Percentiles rank a stretch among this genome's conserved stretches.
phyloP scores from a whole-genome alignment of 495 filamentous ascomycete species.

The Annulohypoxylon nitens region DNA sequence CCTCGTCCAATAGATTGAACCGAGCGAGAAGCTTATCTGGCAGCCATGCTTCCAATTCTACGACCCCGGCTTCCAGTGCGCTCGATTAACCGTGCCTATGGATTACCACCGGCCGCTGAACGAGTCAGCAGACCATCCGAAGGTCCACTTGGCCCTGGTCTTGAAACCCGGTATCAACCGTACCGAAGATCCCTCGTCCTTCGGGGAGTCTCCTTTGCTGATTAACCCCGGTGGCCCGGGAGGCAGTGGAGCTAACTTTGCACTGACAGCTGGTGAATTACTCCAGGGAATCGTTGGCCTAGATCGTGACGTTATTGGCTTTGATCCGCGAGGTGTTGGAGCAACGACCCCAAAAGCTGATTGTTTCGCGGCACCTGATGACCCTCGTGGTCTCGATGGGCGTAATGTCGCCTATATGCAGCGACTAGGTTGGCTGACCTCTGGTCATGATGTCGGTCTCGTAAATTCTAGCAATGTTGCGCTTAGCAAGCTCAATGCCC shows the following conservation, averaged over 20 bases:
- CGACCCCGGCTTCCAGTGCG: constrained; percentile 60
- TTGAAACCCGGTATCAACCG: constrained; percentile 65
- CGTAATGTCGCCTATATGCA: constrained; percentile 48
- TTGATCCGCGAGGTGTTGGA: constrained; percentile 55
- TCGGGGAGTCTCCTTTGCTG: constrained; percentile 45
- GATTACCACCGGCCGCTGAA: constrained; percentile 61
- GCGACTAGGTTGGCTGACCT: constrained; percentile 33
- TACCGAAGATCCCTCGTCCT: constrained; percentile 59
- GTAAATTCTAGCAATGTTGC: constrained; percentile 56
- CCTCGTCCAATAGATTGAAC: constrained; percentile 53
- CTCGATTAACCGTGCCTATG: constrained; percentile 70
- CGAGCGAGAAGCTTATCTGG: constrained; percentile 60
- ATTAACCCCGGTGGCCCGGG: constrained; percentile 63
- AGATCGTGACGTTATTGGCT: constrained; percentile 52
- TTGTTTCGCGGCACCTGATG: constrained; percentile 48
- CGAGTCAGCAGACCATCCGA: constrained; percentile 54
- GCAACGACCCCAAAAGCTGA: constrained; percentile 51
- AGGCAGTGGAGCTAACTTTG: constrained; percentile 61
- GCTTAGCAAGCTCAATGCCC: constrained; percentile 48
- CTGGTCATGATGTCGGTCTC: constrained; percentile 47
- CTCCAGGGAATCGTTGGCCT: constrained; percentile 60
- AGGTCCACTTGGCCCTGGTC: constrained; percentile 65
- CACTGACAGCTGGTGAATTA: constrained; percentile 52
- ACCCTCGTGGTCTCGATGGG: constrained; percentile 32
- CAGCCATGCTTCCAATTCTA: constrained; percentile 53